A percentile compares a stretch with the other conserved stretches of the same genome.
Conservation (phyloP, 805 yeast genomes). For the Saccharomyces paradoxus region DNA sequence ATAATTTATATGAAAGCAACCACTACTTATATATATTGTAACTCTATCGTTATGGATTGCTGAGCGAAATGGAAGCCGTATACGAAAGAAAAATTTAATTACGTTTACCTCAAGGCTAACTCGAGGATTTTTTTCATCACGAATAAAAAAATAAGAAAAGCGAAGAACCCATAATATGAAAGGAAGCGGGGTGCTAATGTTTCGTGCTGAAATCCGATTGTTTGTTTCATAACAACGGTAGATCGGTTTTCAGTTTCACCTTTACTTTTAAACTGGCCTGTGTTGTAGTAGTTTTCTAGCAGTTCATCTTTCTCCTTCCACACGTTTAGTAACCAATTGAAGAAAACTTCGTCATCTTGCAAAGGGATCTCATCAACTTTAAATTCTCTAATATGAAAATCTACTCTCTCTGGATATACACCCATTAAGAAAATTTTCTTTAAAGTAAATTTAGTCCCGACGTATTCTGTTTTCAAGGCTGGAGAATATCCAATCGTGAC, state of each 20-base stretch:
- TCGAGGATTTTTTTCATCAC: background rate
- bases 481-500: constrained; percentile 75
- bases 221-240: background rate
- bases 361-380: constrained; percentile 54
- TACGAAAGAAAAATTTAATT: background rate
- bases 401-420: constrained; percentile 54
- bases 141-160: background rate
- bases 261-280: constrained; percentile 41
- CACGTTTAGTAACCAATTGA: constrained; percentile 58
- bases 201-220: background rate
- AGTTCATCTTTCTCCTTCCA: constrained; percentile 73
- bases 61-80: background rate
- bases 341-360: constrained; percentile 45
- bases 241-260: background rate
- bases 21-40: background rate
- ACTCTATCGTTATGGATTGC: background rate
- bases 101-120: background rate
- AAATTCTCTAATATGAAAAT: constrained; percentile 54
- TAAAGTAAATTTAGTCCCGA: constrained; percentile 68
- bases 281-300: constrained; percentile 48
- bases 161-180: background rate
- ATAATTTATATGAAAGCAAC: background rate
- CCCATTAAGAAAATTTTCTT: constrained; percentile 56
- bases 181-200: background rate
- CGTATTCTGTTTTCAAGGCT: constrained; percentile 49